Base-by-base conservation (phyloP, 2,329 filamentous ascomycete genomes). In the Ilyonectria destructans region DNA sequence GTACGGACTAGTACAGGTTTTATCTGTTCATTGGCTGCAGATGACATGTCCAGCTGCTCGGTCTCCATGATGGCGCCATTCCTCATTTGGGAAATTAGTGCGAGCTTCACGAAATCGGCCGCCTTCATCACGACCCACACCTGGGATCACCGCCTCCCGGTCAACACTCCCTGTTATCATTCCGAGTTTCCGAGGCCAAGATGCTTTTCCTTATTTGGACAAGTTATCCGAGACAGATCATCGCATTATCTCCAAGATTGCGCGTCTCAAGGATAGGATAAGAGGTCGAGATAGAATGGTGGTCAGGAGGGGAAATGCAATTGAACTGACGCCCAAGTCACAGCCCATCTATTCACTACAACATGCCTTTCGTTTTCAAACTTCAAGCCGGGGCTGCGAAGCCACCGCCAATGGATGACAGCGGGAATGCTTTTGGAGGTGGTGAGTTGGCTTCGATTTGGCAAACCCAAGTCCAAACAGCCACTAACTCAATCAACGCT, bases 331-430 rank as follows among this genome's bases (percentile, higher is more conserved):
- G 4, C 10, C 43, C n/a, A 45, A 45, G 31, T 12, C 9, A 4
- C 12, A 12, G 31, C 12, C 31, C 31, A 19, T 19, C 17, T 45
- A 45, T 45, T 19, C n/a, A 19, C 13, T 15, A 13, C 23, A 35
- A 4, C 62, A 65, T 65, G 62, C 62, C 62, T 6, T 60, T 65
- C 33, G 19, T 65, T 15, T 52, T 40, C 19, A 65, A 55, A 29
- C 17, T 37, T 13, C 46, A 55, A 21, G 62, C 56, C 7, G 21
- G 40, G 29, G 56, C 62, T 4, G 51, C 19, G 10, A 65, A 61
- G 48, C 62, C 48, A 2, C 56, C 62, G 12, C 56, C 21, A 0
- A 65, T 65, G 37, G 46, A 48, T 15, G 62, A 54, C 0, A 46
- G 46, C 5, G 37, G n/a, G 1, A 65, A 60, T 6, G 56, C 31